A percentile compares a stretch with the other conserved stretches of the same genome.
phyloP scores from a whole-genome alignment of 2,329 filamentous ascomycete species.

The Colletotrichum sojae region DNA sequence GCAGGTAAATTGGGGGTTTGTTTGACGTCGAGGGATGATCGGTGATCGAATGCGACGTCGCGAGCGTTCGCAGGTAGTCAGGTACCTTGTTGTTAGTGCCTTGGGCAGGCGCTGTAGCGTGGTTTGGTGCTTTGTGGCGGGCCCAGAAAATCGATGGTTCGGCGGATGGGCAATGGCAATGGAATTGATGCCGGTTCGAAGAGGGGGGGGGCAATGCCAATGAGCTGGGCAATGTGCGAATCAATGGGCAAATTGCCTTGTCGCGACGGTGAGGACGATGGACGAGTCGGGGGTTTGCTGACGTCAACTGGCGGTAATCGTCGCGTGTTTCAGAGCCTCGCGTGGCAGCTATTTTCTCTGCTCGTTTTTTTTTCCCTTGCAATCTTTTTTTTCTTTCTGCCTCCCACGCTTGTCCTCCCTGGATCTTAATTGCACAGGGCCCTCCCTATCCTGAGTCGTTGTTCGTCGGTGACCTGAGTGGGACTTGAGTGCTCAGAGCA shows the following conservation, averaged over 20 bases:
- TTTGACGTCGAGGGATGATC: constrained; percentile 31
- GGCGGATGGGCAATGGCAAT: constrained; percentile 18
- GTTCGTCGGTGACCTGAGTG: neutral
- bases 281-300: constrained; percentile 13
- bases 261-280: neutral
- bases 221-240: neutral
- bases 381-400: constrained; percentile 3
- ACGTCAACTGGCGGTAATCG: constrained; percentile 32
- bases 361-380: neutral
- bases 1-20: constrained; percentile 22
- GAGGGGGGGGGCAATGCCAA: neutral
- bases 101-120: neutral
- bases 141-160: constrained; percentile 21
- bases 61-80: neutral
- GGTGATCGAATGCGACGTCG: constrained; percentile 37
- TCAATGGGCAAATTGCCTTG: no score
- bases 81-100: neutral
- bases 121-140: neutral
- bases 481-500: neutral
- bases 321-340: constrained; percentile 34
- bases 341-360: constrained; percentile 6
- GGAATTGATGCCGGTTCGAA: constrained; percentile 5
- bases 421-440: no score
- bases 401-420: no score
- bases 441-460: neutral